Evolutionary conservation across 108 stramenopile genomes (phyloP), one percentile per base, ranked within the genome.

Genomic region (Nitzschia sp.): DNA sequence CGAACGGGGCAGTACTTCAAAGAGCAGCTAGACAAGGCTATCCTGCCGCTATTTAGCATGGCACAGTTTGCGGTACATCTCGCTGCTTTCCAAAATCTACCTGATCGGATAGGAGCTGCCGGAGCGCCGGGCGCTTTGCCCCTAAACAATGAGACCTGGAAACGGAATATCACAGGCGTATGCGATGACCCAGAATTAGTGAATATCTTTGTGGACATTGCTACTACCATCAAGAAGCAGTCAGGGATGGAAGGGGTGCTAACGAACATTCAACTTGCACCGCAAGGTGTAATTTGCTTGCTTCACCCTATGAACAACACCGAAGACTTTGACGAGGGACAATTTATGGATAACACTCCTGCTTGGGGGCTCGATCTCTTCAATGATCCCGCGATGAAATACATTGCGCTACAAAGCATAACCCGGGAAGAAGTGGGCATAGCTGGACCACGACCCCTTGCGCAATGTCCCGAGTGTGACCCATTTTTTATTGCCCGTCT

Each of bases 401-500:
- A 64, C 46, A 76, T 72, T 34, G 70, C 73, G 5, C 18, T 56
- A 13, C 77, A 72, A 21, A 76, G 79, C 1, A 78, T 87, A 0
- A 60, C 65, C 0, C 29, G 38, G 15, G 63, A 76, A 38, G 69
- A 72, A 13, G 77, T 85, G 28, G 82, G 77, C 24, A 72, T 79
- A 51, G 82, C 82, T n/a, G 86, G 86, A 3, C 86, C 86, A 1
- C 51, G 84, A 4, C 51, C 18, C 11, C 45, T 87, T 13, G 55
- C 46, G 24, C 86, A 85, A 59, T 76, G 82, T 27, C 54, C 36
- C 13, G 56, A 66, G 0, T 69, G 68, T 38, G 60, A 61, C 42
- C 60, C 38, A 29, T 54, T 47, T 25, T 83, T 85, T 58, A 82
- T 85, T 32, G 87, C 80, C 3, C 76, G 84, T 18, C 30, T 85